Base-by-base conservation (phyloP, 768 basidiomycete species). In the Suillus subaureus region DNA sequence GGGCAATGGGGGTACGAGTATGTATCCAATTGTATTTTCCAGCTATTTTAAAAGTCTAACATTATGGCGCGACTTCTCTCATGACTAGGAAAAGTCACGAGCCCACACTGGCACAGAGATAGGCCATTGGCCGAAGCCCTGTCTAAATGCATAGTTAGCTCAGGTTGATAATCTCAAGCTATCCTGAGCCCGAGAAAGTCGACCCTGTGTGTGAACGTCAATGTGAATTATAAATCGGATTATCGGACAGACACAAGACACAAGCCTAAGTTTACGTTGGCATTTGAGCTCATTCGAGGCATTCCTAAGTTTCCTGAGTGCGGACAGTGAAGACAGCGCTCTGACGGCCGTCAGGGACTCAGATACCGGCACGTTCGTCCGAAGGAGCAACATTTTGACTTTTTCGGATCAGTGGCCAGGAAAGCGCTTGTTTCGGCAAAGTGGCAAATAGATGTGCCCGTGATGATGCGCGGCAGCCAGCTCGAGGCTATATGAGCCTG, bases 71-170 rank as follows among this genome's bases (percentile, higher is more conserved):
- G 16, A 18, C 16, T 52, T 52, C 8, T 52, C 15, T 39, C 56
- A 21, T 57, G 56, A 57, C 35, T 40, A 58, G 37, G 23, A 58
- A 57, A 52, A 11, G 49, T 51, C 49, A 51, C 49, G 51, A 31
- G 28, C 16, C 15, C 28, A 21, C 8, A 31, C 28, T 52, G 16
- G 9, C 18, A 21, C 37, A 39, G 39, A 58, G 57, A 40, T 60
- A 60, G 39, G 39, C 1, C 18, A 42, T 28, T 40, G 57, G 26
- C 39, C 23, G 26, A 21, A 12, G 2, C 57, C 26, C 28, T 42
- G 23, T 42, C 39, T 12, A 11, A 26, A 28, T 35, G 35, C 35
- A 58, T 39, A 39, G 35, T 40, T 21, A 18, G 57, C n/a, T 37
- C 55, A 23, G n/a, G 16, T 40, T 18, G 37, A 28, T 21, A 16